Conservation (phyloP, 495 filamentous ascomycete species). For the Paragyromitra xinjiangensis region DNA sequence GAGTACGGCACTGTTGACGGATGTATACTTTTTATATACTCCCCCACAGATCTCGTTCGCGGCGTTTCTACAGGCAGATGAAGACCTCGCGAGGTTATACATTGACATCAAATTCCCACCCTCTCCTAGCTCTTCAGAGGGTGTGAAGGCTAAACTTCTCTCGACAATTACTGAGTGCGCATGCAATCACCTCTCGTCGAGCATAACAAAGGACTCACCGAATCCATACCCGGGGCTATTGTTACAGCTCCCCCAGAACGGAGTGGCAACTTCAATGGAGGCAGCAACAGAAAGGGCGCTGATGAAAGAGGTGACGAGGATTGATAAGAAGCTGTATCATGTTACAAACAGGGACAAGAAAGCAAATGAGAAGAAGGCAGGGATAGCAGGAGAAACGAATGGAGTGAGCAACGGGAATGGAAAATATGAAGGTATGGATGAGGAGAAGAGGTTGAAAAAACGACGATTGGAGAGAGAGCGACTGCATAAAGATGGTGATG, state of each 20-base stretch:
- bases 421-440: slow-evolving; percentile 32
- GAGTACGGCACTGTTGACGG: slow-evolving; percentile 81
- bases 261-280: slow-evolving; percentile 42
- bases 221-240: slow-evolving; percentile 48
- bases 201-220: slow-evolving; percentile 23
- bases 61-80: slow-evolving; percentile 77
- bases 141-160: slow-evolving; percentile 64
- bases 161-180: slow-evolving; percentile 55
- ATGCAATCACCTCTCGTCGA: slow-evolving; percentile 35
- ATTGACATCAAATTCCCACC: slow-evolving; percentile 73
- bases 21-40: slow-evolving; percentile 95
- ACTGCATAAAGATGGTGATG: slow-evolving; percentile 55
- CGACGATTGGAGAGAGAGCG: slow-evolving; percentile 54
- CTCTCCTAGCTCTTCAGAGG: slow-evolving; percentile 57
- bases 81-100: slow-evolving; percentile 74
- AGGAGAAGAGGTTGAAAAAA: slow-evolving; percentile 54
- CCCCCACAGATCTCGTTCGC: slow-evolving; percentile 92
- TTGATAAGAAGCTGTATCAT: slow-evolving; percentile 71
- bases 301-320: slow-evolving; percentile 64
- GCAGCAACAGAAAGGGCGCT: slow-evolving; percentile 41
- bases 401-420: slow-evolving; percentile 25
- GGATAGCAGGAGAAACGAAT: slow-evolving; percentile 50
- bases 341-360: slow-evolving; percentile 71
- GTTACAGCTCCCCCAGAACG: slow-evolving; percentile 53
- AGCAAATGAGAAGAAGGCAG: slow-evolving; percentile 40